Base-by-base conservation (phyloP, 2,329 filamentous ascomycete species). In the Metarhizium rileyi region DNA sequence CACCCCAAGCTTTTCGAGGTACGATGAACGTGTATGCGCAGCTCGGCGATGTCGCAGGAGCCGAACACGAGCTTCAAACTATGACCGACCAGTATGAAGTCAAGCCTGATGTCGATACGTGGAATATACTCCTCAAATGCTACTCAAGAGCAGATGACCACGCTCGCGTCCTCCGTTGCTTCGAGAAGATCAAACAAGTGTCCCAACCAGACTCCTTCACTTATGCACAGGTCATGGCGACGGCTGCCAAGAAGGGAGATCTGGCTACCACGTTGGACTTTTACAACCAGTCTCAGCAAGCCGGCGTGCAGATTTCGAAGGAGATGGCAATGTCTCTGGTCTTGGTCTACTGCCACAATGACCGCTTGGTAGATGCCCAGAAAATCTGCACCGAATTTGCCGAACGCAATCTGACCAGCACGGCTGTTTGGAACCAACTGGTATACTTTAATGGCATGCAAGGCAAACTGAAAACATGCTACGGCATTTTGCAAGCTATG, bases 121-220 rank as follows among this genome's bases (percentile, higher is more conserved):
- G 86, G 84, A 95, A 95, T 60, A 81, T 83, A 22, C 66, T 95
- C 26, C 71, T 97, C 43, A 80, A 84, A 58, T 83, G 85, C 3
- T 78, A 90, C 64, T 74, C 76, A 18, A 81, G 80, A 56, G 76
- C 77, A 1, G 74, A 80, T 44, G 81, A 93, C 60, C 76, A 87
- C 41, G 71, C 80, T n/a, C 78, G 79, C 5, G 84, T 83, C 12
- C 69, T 87, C 50, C 62, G 71, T 6, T 74, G 76, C 45, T 90
- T 94, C 58, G 73, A 81, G 18, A 67, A 75, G 9, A 74, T 93
- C 54, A 73, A 56, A 57, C 63, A 53, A 59, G 69, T 52, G 28
- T 58, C 80, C 3, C 59, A 65, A 22, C 83, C 86, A 0, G 78
- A 87, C 62, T 59, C 68, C 1, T 75, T 79, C 57, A 86, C 83